A percentile compares a stretch with the other conserved stretches of the same genome.
These are phyloP conservation scores for Thielaviopsis euricoi DNA, from an alignment of 2,329 filamentous ascomycete genomes.

Conservation along the genomic window DNA sequence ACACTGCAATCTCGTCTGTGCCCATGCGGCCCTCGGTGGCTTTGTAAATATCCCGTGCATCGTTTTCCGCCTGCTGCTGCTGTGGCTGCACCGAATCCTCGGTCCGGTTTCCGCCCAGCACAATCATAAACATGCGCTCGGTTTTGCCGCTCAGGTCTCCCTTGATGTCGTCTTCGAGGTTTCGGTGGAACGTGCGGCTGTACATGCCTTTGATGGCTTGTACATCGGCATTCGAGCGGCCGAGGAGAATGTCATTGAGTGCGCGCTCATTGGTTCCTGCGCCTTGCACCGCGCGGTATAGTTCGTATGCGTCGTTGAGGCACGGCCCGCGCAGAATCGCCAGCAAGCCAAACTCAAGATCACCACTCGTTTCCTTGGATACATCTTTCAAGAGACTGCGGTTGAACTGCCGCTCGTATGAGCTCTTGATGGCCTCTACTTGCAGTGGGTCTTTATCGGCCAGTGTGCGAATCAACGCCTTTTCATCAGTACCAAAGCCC, in stretches of 20 bases:
- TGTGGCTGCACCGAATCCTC: constrained; percentile 65
- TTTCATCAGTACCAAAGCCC: constrained; percentile 81
- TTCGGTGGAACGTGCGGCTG: constrained; percentile 44
- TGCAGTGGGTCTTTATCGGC: constrained; percentile 63
- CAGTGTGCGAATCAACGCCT: constrained; percentile 52
- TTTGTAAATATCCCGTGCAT: constrained; percentile 60
- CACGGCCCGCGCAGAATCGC: constrained; percentile 67
- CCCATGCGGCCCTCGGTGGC: constrained; percentile 58
- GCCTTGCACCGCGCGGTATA: constrained; percentile 59
- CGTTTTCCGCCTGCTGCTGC: constrained; percentile 55
- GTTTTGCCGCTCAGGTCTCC: constrained; percentile 77
- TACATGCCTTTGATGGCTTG: constrained; percentile 73
- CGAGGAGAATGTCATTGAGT: constrained; percentile 72
- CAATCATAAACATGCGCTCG: constrained; percentile 67
- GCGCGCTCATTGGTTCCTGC: constrained; percentile 72
- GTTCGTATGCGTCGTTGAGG: constrained; percentile 52
- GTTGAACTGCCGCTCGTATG: constrained; percentile 47
- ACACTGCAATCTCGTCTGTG: constrained; percentile 62
- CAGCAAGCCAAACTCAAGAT: constrained; percentile 59
- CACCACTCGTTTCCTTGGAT: constrained; percentile 57
- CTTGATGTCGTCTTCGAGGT: constrained; percentile 56
- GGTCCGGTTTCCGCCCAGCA: constrained; percentile 54
- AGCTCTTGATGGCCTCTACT: constrained; percentile 47
- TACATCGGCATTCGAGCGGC: constrained; percentile 74
- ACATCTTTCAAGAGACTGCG: constrained; percentile 62